Conservation (phyloP, 257 asterid species). For the Penstemon davidsonii region DNA sequence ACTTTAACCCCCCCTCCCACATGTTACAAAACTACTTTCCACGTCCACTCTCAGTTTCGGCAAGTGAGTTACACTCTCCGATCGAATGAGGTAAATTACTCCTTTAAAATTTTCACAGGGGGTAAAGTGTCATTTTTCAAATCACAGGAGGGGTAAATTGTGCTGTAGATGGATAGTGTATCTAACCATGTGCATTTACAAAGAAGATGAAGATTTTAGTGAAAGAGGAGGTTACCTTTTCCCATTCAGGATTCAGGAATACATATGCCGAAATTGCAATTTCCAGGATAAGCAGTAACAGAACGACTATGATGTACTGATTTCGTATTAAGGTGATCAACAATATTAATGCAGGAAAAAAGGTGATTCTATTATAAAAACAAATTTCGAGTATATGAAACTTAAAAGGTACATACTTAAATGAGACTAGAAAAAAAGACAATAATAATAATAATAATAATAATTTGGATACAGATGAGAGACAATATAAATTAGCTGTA, state of each 20-base stretch:
- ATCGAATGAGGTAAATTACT: no score
- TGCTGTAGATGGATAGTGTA: background rate
- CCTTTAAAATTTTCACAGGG: background rate
- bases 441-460: background rate
- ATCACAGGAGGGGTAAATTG: background rate
- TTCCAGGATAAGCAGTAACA: constrained; percentile 48
- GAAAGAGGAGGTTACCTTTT: constrained; percentile 34
- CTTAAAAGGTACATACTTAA: no score
- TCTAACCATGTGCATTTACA: background rate
- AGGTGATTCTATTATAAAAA: background rate
- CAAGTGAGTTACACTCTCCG: no score
- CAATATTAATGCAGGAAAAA: background rate
- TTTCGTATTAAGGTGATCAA: constrained; percentile 38
- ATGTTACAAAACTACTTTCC: no score
- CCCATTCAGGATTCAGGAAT: constrained; percentile 46
- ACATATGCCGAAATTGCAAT: constrained; percentile 41
- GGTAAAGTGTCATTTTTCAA: background rate
- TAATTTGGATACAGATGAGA: constrained; percentile 50
- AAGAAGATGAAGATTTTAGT: background rate
- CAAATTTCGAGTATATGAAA: background rate
- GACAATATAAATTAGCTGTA: constrained; percentile 43
- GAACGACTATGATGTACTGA: constrained; percentile 46
- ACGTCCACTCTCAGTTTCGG: no score
- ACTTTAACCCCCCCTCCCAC: no score
- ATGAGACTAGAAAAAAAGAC: background rate